Base-by-base conservation (phyloP, 176 grass and related monocot species). In the Metroxylon sagu region DNA sequence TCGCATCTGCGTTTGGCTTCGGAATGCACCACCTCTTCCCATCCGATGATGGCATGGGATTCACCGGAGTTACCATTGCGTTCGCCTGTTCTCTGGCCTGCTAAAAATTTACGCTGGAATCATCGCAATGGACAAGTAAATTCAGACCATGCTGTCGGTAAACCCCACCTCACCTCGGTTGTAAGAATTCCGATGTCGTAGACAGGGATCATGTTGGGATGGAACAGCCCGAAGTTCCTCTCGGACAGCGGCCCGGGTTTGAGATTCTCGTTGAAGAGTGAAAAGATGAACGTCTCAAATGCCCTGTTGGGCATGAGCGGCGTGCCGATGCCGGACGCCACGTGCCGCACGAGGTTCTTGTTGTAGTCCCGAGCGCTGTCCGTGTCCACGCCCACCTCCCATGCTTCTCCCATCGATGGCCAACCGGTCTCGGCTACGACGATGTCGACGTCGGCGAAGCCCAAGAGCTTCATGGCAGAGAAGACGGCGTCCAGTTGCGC, bases 401-500 rank as follows among this genome's bases (percentile, higher is more conserved):
- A 75, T 31, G 65, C 68, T 57, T 79, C 82, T 7, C 90, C 91
- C 0, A 64, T 80, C 26, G 86, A 82, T 29, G 91, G 80, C 91
- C 91, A 95, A 67, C 91, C 91, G 0, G 91, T 95, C 80, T 81
- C 74, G 0, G 86, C 68, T 49, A 90, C 76, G 5, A 74, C 80
- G 69, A 95, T 64, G 17, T 90, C 80, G 2, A 95, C 72, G 74
- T 87, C 86, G 0, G 50, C 48, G 60, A 77, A 87, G 0, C 77
- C 80, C 26, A 84, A 29, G 5, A 55, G 73, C 5, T 39, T 57
- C 68, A 82, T 84, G 26, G 91, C 91, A 0, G 77, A 81, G 86
- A 81, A 76, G 26, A 95, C 70, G 4, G 85, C 77, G 71, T 95
- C 90, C n/a, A 95, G 66, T 62, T 95, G 85, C 61, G 82, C 90